Evolutionary conservation across 768 basidiomycete species (phyloP), one percentile per base, ranked within the genome.

Genomic region (Trametes cingulata): DNA sequence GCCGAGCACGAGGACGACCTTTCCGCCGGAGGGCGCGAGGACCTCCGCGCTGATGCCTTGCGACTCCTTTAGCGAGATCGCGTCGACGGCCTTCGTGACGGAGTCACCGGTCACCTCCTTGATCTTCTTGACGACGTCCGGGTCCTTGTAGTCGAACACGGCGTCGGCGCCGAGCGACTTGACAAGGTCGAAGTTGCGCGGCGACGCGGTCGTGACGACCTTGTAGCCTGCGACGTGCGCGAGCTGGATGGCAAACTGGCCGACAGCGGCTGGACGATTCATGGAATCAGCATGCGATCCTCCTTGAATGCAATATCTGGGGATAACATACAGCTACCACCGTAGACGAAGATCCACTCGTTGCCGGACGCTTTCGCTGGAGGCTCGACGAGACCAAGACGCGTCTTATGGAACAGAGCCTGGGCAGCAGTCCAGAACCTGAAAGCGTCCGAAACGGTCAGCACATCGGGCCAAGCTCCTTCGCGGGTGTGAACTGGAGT

Each of bases 121-220:
- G 53, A 76, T 72, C 55, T 69, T 69, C 52, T 53, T 57, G 13
- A 72, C 55, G 2, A 71, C 66, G 27, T 66, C 62, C 17, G 71
- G 67, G 58, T 75, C 73, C 15, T 66, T 55, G 63, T 73, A 73
- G 60, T 80, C 77, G 56, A 78, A 75, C 6, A 77, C 74, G 4
- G 71, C 74, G 35, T 76, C 72, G 0, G 82, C 82, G 4, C 82
- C 81, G 9, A 78, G 67, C 1, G 67, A 60, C 42, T 73, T 73
- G 19, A 81, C 62, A 17, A 76, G 66, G 0, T 69, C 71, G 45
- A 72, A 70, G 61, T 80, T 78, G 35, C 66, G 63, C 15, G 74
- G 69, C 0, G 80, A 81, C 4, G 79, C 75, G 22, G 78, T 79
- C 7, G 81, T 74, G 19, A 79, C 72, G 46, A 82, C 77, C 24